Conservation (phyloP, 208 protist genomes). For the Leishmania lainsoni region DNA sequence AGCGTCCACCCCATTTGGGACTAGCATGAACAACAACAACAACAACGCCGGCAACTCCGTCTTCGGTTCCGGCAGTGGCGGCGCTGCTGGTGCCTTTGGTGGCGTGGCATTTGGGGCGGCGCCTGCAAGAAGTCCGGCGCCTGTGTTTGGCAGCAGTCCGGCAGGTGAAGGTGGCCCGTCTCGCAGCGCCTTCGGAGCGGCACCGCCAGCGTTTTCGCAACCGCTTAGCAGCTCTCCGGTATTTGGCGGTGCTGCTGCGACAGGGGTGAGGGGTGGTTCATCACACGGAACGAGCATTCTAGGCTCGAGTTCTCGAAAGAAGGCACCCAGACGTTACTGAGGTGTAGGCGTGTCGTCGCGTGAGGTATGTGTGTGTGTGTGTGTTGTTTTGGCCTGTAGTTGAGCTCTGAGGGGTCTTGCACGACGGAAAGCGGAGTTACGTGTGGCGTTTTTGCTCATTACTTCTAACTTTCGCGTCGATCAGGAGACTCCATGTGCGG, state of each 20-base stretch:
- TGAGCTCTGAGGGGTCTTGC: neutral
- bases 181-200: constrained; percentile 15
- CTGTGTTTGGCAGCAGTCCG: constrained; percentile 9
- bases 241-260: constrained; percentile 1
- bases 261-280: neutral
- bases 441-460: neutral
- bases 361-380: too few species aligned
- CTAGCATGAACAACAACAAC: neutral
- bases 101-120: constrained; percentile 9
- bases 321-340: neutral
- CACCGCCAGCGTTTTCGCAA: constrained; percentile 5
- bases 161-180: neutral
- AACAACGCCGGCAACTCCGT: neutral
- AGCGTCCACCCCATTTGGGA: neutral
- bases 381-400: neutral
- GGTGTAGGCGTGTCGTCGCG: neutral
- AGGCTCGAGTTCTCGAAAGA: constrained; percentile 5
- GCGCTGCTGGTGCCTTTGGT: neutral
- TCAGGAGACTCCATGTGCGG: neutral
- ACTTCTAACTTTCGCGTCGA: neutral
- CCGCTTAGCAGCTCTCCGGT: neutral
- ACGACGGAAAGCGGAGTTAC: neutral
- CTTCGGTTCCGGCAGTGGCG: neutral
- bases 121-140: neutral
- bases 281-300: constrained; percentile 6